Evolutionary conservation across 2,329 filamentous ascomycete genomes (phyloP).

Genomic region (Pseudogymnoascus sp.): DNA sequence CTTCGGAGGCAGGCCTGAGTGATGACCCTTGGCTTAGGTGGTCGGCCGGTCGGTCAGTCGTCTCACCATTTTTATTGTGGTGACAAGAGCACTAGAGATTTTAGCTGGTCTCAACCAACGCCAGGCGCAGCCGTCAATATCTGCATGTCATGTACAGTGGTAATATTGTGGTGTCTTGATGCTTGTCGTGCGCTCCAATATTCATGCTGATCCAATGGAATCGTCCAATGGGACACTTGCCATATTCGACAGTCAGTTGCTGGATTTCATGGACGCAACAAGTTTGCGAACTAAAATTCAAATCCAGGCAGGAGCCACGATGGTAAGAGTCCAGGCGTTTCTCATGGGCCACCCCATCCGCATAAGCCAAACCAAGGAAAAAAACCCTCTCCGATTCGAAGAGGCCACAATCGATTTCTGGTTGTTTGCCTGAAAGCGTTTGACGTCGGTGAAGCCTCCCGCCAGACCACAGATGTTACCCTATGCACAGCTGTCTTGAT

Average conservation of each 20-base stretch:
- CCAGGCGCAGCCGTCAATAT: background rate
- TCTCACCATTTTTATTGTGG: conserved; percentile 1
- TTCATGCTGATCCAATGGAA: background rate
- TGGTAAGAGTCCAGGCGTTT: background rate
- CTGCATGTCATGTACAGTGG: background rate
- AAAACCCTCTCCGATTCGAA: background rate
- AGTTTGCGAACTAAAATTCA: conserved; percentile 1
- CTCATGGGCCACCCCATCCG: background rate
- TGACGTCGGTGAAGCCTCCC: background rate
- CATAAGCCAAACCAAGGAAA: background rate
- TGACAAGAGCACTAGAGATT: conserved; percentile 5
- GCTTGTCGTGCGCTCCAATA: conserved; percentile 6
- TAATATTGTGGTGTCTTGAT: conserved; percentile 5
- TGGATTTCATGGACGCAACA: background rate
- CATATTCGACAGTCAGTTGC: conserved; percentile 3
- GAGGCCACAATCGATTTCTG: background rate
- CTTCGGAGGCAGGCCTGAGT: background rate
- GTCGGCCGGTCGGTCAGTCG: background rate
- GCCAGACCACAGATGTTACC: background rate
- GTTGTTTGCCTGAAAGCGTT: background rate
- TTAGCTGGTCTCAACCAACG: conserved; percentile 3
- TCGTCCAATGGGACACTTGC: background rate
- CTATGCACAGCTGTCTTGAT: background rate
- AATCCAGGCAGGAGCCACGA: background rate
- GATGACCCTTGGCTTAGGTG: background rate